Evolutionary conservation across 169 alveolate genomes (phyloP).

Genomic region (Plasmodium chabaudi): DNA sequence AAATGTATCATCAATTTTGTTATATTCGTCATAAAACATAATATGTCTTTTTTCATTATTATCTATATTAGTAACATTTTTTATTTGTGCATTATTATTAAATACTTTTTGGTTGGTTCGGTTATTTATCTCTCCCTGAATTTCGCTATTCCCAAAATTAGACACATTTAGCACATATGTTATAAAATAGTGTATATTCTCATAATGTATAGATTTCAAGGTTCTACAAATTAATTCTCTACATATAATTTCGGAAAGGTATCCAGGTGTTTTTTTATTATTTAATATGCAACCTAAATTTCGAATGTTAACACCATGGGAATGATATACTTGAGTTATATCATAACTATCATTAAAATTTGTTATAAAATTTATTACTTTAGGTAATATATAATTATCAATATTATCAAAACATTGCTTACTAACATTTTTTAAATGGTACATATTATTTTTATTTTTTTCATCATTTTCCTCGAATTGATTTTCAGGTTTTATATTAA

Average conservation of each 20-base stretch:
- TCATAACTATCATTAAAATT: conserved; percentile 82
- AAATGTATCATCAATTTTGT: no score
- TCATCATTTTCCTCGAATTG: background rate
- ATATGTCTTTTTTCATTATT: conserved; percentile 19
- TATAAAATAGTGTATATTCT: conserved; percentile 76
- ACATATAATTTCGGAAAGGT: conserved; percentile 30
- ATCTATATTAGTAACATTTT: conserved; percentile 76
- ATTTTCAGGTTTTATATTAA: conserved; percentile 74
- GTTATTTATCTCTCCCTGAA: no score
- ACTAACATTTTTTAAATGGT: conserved; percentile 67
- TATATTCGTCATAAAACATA: background rate
- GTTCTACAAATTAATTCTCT: conserved; percentile 47
- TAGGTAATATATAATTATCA: conserved; percentile 77
- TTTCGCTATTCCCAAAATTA: conserved; percentile 50
- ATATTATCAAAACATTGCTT: conserved; percentile 68
- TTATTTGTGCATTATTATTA: conserved; percentile 26
- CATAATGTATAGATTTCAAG: conserved; percentile 77
- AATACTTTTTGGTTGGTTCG: no score
- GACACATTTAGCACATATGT: conserved; percentile 56
- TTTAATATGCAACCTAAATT: conserved; percentile 32
- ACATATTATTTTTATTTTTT: conserved; percentile 37
- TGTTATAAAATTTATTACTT: conserved; percentile 69
- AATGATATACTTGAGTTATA: conserved; percentile 77
- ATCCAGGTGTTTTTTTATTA: conserved; percentile 18
- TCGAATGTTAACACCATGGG: conserved; percentile 84